Percentiles rank a stretch among this genome's conserved stretches.
phyloP scores from a whole-genome alignment of 306 rosid genomes.

The Lathyrus aphaca region DNA sequence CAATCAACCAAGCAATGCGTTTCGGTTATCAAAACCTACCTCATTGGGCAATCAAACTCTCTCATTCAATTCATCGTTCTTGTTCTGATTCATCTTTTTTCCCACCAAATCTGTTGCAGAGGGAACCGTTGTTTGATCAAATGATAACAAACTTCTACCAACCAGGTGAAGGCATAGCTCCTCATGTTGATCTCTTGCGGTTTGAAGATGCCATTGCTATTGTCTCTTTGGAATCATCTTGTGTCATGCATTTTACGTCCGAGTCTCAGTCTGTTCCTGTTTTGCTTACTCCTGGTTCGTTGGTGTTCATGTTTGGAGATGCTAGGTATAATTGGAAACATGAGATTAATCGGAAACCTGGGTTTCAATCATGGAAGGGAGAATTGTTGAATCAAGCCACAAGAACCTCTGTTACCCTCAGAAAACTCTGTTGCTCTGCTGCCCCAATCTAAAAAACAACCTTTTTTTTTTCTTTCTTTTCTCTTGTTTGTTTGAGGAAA shows the following conservation, averaged over 20 bases:
- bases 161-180: conserved; percentile 86
- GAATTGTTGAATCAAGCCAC: conserved; percentile 55
- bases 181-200: conserved; percentile 83
- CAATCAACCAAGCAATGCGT: conserved; percentile 81
- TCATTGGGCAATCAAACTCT: conserved; percentile 62
- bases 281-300: conserved; percentile 69
- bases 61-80: conserved; percentile 47
- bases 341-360: conserved; percentile 76
- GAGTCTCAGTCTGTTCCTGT: conserved; percentile 47
- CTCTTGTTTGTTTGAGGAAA: no score
- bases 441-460: background rate
- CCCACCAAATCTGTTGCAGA: conserved; percentile 50
- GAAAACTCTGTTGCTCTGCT: conserved; percentile 61
- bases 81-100: conserved; percentile 35
- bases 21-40: conserved; percentile 74
- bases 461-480: background rate
- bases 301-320: conserved; percentile 80
- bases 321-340: conserved; percentile 87
- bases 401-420: conserved; percentile 77
- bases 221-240: conserved; percentile 74
- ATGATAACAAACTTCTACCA: conserved; percentile 70
- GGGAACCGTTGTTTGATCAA: conserved; percentile 85
- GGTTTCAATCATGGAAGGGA: conserved; percentile 78
- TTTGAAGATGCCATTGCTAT: conserved; percentile 95
- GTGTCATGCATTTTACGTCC: conserved; percentile 82